These are phyloP conservation scores for Trichopus zeylanicus DNA, from an alignment of 116 monocot genomes.

Conservation along the genomic window DNA sequence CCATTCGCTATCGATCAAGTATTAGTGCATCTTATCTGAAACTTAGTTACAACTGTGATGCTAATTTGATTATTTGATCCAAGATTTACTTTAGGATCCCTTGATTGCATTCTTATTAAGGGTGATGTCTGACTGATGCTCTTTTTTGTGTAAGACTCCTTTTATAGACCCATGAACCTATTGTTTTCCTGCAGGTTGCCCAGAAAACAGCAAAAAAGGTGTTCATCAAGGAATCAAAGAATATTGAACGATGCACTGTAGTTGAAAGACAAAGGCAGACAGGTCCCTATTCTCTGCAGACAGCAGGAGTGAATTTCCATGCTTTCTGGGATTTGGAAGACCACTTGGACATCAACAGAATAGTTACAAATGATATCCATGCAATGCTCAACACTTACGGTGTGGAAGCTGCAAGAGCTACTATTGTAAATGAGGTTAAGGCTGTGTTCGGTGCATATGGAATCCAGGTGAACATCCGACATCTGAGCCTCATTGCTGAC, in stretches of 20 bases:
- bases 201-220: slow-evolving; percentile 63
- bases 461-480: slow-evolving; percentile 58
- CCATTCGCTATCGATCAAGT: too few species aligned
- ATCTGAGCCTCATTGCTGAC: slow-evolving; percentile 72
- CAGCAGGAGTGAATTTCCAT: slow-evolving; percentile 67
- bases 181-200: slow-evolving; percentile 49
- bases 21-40: too few species aligned
- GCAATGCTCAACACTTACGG: slow-evolving; percentile 75
- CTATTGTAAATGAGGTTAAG: slow-evolving; percentile 74
- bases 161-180: too few species aligned
- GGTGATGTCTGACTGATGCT: not conserved
- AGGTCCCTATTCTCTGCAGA: slow-evolving; percentile 31
- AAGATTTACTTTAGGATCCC: too few species aligned
- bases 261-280: slow-evolving; percentile 18
- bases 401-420: slow-evolving; percentile 70
- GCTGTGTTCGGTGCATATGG: slow-evolving; percentile 65
- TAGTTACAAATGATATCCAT: slow-evolving; percentile 66
- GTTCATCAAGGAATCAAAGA: slow-evolving; percentile 37
- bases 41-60: too few species aligned
- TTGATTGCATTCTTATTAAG: too few species aligned
- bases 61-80: too few species aligned
- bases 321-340: slow-evolving; percentile 57
- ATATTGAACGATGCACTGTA: slow-evolving; percentile 56
- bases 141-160: too few species aligned
- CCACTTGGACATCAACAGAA: slow-evolving; percentile 35